A percentile compares a stretch with the other conserved stretches of the same genome.
Evolutionary conservation across 164 flowering plant species (phyloP).

Genomic region (Annona squamosa): DNA sequence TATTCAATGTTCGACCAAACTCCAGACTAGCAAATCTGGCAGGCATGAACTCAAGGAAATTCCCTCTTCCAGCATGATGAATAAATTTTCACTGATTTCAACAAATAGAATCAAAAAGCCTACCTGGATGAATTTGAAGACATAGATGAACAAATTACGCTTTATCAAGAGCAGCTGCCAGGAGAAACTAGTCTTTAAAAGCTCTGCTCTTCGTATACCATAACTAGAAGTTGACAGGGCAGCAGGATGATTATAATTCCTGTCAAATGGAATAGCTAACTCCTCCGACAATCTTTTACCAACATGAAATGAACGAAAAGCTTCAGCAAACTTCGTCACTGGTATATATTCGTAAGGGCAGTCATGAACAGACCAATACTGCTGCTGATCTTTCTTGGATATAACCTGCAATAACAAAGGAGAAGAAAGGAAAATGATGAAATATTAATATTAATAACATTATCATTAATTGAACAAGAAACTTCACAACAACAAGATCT

Average conservation of each 20-base stretch:
- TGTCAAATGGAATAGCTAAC: slow-evolving; percentile 65
- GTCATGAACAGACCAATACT: slow-evolving; percentile 71
- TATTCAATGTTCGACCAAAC: background rate
- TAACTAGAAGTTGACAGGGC: slow-evolving; percentile 72
- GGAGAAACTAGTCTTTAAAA: slow-evolving; percentile 62
- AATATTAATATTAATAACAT: no score
- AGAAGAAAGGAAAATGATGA: background rate
- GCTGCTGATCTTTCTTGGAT: slow-evolving; percentile 94
- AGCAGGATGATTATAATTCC: slow-evolving; percentile 76
- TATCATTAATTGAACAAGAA: background rate
- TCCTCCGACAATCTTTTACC: slow-evolving; percentile 62
- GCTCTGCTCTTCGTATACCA: slow-evolving; percentile 65
- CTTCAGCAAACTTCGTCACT: slow-evolving; percentile 72
- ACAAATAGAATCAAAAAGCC: background rate
- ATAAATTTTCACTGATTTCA: no score
- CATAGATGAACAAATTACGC: slow-evolving; percentile 80
- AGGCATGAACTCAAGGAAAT: background rate
- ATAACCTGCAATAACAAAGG: slow-evolving; percentile 42
- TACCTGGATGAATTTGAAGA: slow-evolving; percentile 94
- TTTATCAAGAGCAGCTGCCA: slow-evolving; percentile 91
- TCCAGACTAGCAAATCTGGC: background rate
- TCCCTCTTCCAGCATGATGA: background rate
- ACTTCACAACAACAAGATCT: background rate
- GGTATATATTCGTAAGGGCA: slow-evolving; percentile 65
- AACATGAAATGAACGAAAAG: slow-evolving; percentile 54